Conservation (phyloP, 192 early-diverging fungal genomes). For the Spizellomyces sp. region DNA sequence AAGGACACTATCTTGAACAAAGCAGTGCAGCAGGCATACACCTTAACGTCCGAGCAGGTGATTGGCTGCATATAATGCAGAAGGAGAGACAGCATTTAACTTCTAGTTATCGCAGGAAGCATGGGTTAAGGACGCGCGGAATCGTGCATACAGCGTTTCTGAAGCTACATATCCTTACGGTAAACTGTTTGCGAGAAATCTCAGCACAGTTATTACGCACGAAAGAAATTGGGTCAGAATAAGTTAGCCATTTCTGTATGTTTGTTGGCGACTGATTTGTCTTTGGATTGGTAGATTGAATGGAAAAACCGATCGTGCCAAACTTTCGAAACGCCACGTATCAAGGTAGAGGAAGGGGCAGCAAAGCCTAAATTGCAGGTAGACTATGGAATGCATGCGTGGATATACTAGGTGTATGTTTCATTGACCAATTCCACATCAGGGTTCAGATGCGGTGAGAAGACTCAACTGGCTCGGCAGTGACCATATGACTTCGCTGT, state of each 20-base stretch:
- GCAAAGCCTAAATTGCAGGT: conserved; percentile 41
- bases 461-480: conserved; percentile 40
- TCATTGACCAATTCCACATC: no score
- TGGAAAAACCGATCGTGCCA: conserved; percentile 84
- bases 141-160: conserved; percentile 52
- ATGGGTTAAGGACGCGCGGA: conserved; percentile 57
- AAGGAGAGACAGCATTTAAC: background rate
- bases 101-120: conserved; percentile 23
- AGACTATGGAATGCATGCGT: conserved; percentile 12
- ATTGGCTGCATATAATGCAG: background rate
- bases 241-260: background rate
- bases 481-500: conserved; percentile 33
- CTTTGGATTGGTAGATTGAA: conserved; percentile 45
- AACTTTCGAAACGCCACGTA: conserved; percentile 62
- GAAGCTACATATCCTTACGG: conserved; percentile 61
- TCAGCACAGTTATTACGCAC: conserved; percentile 67
- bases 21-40: conserved; percentile 47
- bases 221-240: conserved; percentile 73
- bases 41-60: conserved; percentile 35
- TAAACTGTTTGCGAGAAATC: conserved; percentile 63
- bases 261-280: conserved; percentile 1
- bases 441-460: conserved; percentile 27
- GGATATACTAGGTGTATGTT: background rate
- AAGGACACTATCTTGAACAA: conserved; percentile 52
- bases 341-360: conserved; percentile 40